These are phyloP conservation scores for Wickerhamiella vanderwaltii DNA, from an alignment of 805 yeast species.

Conservation along the genomic window DNA sequence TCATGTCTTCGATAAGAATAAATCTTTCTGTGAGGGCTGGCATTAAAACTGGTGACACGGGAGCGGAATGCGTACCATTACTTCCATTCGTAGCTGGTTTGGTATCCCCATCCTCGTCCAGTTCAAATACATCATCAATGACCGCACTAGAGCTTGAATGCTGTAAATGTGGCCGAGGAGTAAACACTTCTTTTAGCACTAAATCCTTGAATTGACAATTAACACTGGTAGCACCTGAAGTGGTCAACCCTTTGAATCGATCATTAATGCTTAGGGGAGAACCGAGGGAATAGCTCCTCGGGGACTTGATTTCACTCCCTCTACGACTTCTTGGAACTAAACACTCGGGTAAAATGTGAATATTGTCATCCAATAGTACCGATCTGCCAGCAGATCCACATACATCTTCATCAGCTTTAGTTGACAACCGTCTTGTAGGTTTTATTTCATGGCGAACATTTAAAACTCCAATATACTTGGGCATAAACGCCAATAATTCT, in stretches of 20 bases:
- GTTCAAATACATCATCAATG: conserved; percentile 7
- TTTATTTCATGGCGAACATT: conserved; percentile 66
- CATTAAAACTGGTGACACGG: conserved; percentile 8
- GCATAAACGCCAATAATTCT: conserved; percentile 74
- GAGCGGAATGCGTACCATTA: conserved; percentile 9
- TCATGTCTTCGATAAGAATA: conserved; percentile 79
- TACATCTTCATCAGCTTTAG: conserved; percentile 1
- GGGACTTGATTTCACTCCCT: conserved; percentile 3
- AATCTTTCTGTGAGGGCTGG: conserved; percentile 54
- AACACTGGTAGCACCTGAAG: conserved; percentile 48
- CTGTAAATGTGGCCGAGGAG: conserved; percentile 1
- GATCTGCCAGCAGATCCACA: conserved; percentile 10
- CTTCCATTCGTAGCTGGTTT: neutral
- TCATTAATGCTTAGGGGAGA: conserved; percentile 5
- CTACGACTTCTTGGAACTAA: conserved; percentile 34
- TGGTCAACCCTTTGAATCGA: conserved; percentile 2
- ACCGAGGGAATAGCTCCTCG: neutral
- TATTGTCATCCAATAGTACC: conserved; percentile 83
- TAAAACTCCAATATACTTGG: conserved; percentile 84
- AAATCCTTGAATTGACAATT: conserved; percentile 61
- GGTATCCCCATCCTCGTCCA: conserved; percentile 6
- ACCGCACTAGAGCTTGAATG: conserved; percentile 1
- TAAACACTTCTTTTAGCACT: conserved; percentile 59
- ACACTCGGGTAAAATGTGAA: conserved; percentile 79
- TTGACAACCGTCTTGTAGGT: conserved; percentile 5